Evolutionary conservation across 371 early-diverging fungal species (phyloP), one percentile per base, ranked within the genome.

Genomic region (Vairimorpha ceranae): DNA sequence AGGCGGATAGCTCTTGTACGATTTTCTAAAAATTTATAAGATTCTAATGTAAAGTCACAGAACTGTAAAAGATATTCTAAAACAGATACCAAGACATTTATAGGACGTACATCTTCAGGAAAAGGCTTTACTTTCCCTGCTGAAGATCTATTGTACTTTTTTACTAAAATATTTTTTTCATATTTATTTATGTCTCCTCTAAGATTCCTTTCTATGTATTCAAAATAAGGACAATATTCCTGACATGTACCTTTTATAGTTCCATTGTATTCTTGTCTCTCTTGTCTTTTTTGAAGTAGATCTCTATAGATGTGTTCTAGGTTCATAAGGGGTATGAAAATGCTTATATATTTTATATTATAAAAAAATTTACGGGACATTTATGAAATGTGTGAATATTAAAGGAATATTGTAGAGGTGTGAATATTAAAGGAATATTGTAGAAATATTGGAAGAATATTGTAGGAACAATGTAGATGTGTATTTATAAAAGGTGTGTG

Each of bases 61-160:
- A 85, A 78, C 56, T 87, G 80, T 17, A 93, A 75, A 17, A 93
- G 84, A 74, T 92, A 91, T 76, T 91, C 87, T 43, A 93, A 77
- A 0, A 92, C 90, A 48, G 80, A 89, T 65, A 81, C 64, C 14
- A 92, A 76, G 0, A 89, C 87, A 0, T 63, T 48, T 0, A 93
- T 89, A 38, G 93, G 89, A 23, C 93, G 87, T 36, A 94, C 89
- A 81, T 93, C 94, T 38, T 89, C 90, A 0, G 92, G 92, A 32
- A 93, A 81, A 0, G 90, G 88, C 68, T 88, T 88, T n/a, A 88
- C 88, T 68, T 87, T 88, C 7, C 93, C 95, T 0, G 95, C 92
- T 1, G 90, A 90, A 0, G 92, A 88, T 67, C 94, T 85, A 17
- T 88, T 86, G 67, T 88, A 93, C 12, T 88, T 86, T 80, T 93